Evolutionary conservation across 805 yeast species (phyloP).

Genomic region (Ogataea paradorogensis): DNA sequence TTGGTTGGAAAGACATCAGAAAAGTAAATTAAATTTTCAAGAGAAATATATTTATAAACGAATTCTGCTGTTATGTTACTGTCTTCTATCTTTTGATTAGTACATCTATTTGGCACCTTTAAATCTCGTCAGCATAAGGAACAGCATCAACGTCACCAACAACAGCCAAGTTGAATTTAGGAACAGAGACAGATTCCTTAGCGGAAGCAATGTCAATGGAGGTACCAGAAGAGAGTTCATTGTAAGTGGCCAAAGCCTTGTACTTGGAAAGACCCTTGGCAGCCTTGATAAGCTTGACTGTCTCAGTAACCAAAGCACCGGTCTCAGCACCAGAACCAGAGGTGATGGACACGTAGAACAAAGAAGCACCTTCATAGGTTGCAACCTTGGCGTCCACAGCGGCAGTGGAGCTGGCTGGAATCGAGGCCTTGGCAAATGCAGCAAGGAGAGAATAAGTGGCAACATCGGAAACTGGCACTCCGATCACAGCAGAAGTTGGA

Average conservation of each 20-base stretch:
- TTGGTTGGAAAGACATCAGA: constrained; percentile 51
- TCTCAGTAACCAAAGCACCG: constrained; percentile 56
- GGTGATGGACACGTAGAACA: constrained; percentile 68
- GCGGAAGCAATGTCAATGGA: constrained; percentile 36
- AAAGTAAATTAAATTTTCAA: constrained; percentile 1
- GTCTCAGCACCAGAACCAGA: constrained; percentile 59
- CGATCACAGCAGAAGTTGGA: constrained; percentile 71
- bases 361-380: constrained; percentile 74
- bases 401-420: constrained; percentile 50
- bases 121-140: constrained; percentile 89
- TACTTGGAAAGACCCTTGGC: constrained; percentile 60
- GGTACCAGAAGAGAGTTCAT: constrained; percentile 41
- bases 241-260: constrained; percentile 48
- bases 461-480: constrained; percentile 73
- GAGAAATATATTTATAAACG: constrained; percentile 4
- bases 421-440: constrained; percentile 55
- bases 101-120: constrained; percentile 29
- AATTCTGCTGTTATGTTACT: constrained; percentile 9
- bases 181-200: constrained; percentile 35
- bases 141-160: constrained; percentile 83
- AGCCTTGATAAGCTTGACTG: constrained; percentile 49
- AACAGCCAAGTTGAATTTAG: constrained; percentile 79
- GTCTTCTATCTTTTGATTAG: constrained; percentile 13
- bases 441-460: constrained; percentile 70
- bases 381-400: constrained; percentile 49